Base-by-base conservation (phyloP, 345 rosid genomes). In the Heritiera littoralis region DNA sequence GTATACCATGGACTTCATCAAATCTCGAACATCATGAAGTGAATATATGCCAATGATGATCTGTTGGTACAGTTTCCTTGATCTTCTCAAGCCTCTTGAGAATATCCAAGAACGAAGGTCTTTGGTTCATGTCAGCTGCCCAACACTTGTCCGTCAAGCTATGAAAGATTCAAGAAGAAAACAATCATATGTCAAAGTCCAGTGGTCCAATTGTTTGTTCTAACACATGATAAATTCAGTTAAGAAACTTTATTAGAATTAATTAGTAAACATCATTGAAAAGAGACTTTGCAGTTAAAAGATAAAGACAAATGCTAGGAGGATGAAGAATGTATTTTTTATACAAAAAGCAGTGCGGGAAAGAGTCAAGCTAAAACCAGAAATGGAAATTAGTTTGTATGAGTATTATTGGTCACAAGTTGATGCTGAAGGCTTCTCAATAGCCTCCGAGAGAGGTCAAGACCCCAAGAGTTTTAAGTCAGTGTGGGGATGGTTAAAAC, bases 41-140 rank as follows among this genome's bases (percentile, higher is more conserved):
- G 90, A 96, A 94, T 86, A 93, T 78, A 83, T 80, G 87, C 99
- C 99, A 96, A 81, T 83, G 92, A 85, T 92, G 92, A 86, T 94
- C 99, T 20, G 89, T 0, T 56, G 90, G 91, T 41, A 85, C 66
- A 72, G 7, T 83, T 82, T 92, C 97, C 89, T 91, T 92, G 65
- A 96, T 89, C 92, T 90, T 96, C 78, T 96, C 99, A 23, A 96
- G 97, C 83, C 79, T 89, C 91, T 93, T 94, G 79, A 96, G 95
- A 58, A 96, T 94, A 41, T 96, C 99, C 87, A 96, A 81, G 89
- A 96, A 96, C 23, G 98, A 79, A 32, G 97, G 99, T 81, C 99
- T 92, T 82, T 58, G 87, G 84, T 86, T 92, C 98, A 91, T 91
- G 86, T 94, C 99, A 11, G 93, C 83, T 0, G 89, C 89, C 98